Evolutionary conservation across 306 rosid genomes (phyloP).

Genomic region (Gillenia trifoliata): DNA sequence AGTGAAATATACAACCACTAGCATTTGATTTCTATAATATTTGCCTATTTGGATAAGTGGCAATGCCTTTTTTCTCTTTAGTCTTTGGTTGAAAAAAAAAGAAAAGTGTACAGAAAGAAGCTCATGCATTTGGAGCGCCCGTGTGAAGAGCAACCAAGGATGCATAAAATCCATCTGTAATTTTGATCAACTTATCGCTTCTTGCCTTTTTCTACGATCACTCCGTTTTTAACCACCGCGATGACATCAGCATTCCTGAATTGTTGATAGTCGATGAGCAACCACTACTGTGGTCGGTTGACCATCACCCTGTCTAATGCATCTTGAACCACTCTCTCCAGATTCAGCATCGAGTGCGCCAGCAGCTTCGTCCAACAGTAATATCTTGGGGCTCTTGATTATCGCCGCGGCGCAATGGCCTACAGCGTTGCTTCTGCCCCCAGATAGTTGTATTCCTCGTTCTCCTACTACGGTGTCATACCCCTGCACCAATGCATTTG

Average conservation of each 20-base stretch:
- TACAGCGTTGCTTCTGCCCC: conserved; percentile 88
- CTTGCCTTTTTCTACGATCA: conserved; percentile 76
- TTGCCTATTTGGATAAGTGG: background rate
- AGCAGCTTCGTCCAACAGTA: conserved; percentile 79
- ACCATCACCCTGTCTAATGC: conserved; percentile 83
- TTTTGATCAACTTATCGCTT: conserved; percentile 61
- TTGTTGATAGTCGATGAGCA: conserved; percentile 81
- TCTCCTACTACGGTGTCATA: conserved; percentile 82
- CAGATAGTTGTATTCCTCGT: conserved; percentile 76
- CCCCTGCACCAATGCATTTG: conserved; percentile 32
- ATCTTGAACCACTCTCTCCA: conserved; percentile 88
- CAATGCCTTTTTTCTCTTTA: background rate
- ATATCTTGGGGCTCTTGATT: conserved; percentile 70
- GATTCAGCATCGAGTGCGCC: conserved; percentile 86
- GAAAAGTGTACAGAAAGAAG: background rate
- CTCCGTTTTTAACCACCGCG: conserved; percentile 85
- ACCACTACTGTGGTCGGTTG: conserved; percentile 75
- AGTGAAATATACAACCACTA: background rate
- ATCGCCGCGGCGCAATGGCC: conserved; percentile 94
- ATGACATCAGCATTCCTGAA: conserved; percentile 80
- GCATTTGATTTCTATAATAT: background rate
- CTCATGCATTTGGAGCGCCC: conserved; percentile 41
- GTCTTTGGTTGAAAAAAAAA: background rate
- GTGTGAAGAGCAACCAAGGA: conserved; percentile 72
- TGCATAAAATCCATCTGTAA: conserved; percentile 71